Conservation (phyloP, 2,329 filamentous ascomycete genomes). For the Aciculosporium take region DNA sequence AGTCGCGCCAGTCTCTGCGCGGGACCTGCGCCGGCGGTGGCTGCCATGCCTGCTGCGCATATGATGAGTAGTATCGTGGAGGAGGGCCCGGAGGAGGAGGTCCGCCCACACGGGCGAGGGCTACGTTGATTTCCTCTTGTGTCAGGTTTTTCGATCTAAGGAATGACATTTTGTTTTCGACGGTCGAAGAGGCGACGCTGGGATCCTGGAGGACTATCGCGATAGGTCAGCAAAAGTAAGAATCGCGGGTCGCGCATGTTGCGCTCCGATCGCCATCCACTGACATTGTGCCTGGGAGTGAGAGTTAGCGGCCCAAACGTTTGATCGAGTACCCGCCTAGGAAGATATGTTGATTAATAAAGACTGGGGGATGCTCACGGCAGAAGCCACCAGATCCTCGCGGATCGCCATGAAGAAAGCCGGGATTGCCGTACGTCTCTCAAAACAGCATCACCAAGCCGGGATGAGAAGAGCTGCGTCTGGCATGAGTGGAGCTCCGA, state of each 20-base stretch:
- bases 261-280: slow-evolving; percentile 11
- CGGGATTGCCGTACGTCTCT: slow-evolving; percentile 4
- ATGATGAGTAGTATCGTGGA: slow-evolving; percentile 33
- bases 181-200: slow-evolving; percentile 73
- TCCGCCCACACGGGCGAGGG: slow-evolving; percentile 63
- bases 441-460: slow-evolving; percentile 13
- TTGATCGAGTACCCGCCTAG: not conserved
- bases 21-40: slow-evolving; percentile 46
- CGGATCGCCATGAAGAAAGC: slow-evolving; percentile 59
- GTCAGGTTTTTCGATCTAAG: slow-evolving; percentile 94
- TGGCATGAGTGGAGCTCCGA: slow-evolving; percentile 7
- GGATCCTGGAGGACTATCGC: slow-evolving; percentile 77
- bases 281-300: slow-evolving; percentile 27
- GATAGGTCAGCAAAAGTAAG: slow-evolving; percentile 1
- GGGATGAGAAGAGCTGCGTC: slow-evolving; percentile 9
- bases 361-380: slow-evolving; percentile 48
- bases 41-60: slow-evolving; percentile 43
- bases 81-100: slow-evolving; percentile 21
- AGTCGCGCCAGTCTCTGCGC: slow-evolving; percentile 89
- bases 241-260: not conserved
- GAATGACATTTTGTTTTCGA: slow-evolving; percentile 87
- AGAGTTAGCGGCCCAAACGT: not conserved
- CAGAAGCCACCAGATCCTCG: slow-evolving; percentile 81
- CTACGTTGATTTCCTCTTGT: slow-evolving; percentile 81
- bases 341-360: not conserved